Conservation (phyloP, 1,284 basidiomycete species). For the Laetiporus sulphureus region DNA sequence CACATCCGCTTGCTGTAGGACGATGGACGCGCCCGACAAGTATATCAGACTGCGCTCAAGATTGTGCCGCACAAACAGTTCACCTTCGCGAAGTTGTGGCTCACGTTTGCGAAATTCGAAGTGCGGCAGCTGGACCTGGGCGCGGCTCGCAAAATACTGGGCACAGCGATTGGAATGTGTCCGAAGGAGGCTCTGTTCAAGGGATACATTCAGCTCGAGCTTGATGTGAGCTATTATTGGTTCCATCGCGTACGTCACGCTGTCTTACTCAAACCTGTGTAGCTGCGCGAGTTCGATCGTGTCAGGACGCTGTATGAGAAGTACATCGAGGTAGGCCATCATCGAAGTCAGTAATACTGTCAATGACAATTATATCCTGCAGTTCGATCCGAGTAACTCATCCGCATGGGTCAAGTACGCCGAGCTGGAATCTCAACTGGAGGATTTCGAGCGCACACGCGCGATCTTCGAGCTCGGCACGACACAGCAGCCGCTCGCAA, state of each 20-base stretch:
- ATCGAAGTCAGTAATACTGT: not conserved
- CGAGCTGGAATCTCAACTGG: constrained; percentile 88
- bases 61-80: constrained; percentile 95
- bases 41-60: constrained; percentile 74
- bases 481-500: constrained; percentile 86
- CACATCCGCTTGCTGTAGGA: constrained; percentile 43
- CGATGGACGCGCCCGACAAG: constrained; percentile 77
- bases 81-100: constrained; percentile 96
- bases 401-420: constrained; percentile 97
- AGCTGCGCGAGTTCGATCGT: constrained; percentile 93
- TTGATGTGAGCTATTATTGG: constrained; percentile 50
- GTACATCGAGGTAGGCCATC: constrained; percentile 70
- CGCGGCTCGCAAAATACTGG: constrained; percentile 87
- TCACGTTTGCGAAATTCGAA: constrained; percentile 90
- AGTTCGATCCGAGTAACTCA: constrained; percentile 88
- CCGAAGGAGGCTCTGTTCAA: constrained; percentile 94
- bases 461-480: constrained; percentile 95
- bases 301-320: constrained; percentile 92
- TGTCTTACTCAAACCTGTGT: constrained; percentile 1
- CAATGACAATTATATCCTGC: constrained; percentile 1
- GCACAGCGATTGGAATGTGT: constrained; percentile 90
- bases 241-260: constrained; percentile 2
- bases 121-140: constrained; percentile 78
- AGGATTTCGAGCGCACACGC: constrained; percentile 88
- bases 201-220: constrained; percentile 90